Conservation (phyloP, 345 rosid genomes). For the Punica granatum region DNA sequence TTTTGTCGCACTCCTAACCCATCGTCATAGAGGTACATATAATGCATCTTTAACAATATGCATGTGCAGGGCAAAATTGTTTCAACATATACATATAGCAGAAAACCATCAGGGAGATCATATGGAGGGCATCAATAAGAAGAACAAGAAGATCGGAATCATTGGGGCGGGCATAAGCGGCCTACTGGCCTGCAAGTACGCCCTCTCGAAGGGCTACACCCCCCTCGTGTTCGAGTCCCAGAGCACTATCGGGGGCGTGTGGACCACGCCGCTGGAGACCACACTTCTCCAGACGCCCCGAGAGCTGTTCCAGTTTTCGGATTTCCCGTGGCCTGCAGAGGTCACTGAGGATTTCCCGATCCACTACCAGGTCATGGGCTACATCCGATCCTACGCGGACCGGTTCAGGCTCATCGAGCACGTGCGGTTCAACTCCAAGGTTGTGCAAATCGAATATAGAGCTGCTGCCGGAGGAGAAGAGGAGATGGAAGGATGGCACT, state of each 20-base stretch:
- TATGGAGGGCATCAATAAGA: slow-evolving; percentile 2
- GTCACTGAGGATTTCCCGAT: slow-evolving; percentile 18
- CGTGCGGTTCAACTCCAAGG: slow-evolving; percentile 27
- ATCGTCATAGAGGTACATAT: too few relatives aligned
- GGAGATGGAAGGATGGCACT: slow-evolving; percentile 20
- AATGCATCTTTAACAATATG: too few relatives aligned
- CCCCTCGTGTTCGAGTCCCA: slow-evolving; percentile 30
- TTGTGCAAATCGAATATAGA: slow-evolving; percentile 16
- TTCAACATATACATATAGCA: too few relatives aligned
- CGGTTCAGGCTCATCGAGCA: slow-evolving; percentile 27
- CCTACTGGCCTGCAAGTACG: slow-evolving; percentile 33
- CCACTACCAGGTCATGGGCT: slow-evolving; percentile 22
- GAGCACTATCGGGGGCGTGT: slow-evolving; percentile 23
- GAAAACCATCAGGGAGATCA: too few relatives aligned
- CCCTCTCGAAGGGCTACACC: slow-evolving; percentile 24
- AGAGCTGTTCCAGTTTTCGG: slow-evolving; percentile 26
- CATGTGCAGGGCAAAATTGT: too few relatives aligned
- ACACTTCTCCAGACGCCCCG: slow-evolving; percentile 31
- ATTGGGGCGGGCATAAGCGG: slow-evolving; percentile 36
- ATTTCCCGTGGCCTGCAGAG: slow-evolving; percentile 41
- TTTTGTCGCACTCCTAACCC: too few relatives aligned
- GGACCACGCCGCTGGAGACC: slow-evolving; percentile 25
- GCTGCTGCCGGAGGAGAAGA: slow-evolving; percentile 11
- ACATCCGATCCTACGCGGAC: slow-evolving; percentile 25
- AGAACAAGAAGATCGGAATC: slow-evolving; percentile 21